phyloP scores from a whole-genome alignment of 768 basidiomycete genomes.

The Porphyrellus cyaneotinctus region DNA sequence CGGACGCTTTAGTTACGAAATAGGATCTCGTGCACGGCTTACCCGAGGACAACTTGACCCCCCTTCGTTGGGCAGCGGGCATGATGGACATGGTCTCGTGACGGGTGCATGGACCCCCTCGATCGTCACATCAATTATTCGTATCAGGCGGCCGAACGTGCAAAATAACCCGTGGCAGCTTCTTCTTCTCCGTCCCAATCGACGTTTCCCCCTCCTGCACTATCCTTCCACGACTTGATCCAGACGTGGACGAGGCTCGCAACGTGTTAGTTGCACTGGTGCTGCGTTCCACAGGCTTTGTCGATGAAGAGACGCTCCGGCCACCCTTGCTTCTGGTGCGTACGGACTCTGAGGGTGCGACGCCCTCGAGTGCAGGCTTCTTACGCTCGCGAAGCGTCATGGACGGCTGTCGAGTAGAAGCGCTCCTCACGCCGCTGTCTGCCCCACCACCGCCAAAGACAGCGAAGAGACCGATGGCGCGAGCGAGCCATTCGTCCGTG shows the following conservation, averaged over 20 bases:
- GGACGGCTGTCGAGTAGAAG: conserved; percentile 33
- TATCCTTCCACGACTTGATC: background rate
- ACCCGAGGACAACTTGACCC: too few relatives aligned
- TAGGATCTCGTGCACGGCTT: too few relatives aligned
- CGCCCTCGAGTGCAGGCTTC: conserved; percentile 13
- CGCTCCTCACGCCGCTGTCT: conserved; percentile 1
- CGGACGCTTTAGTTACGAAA: too few relatives aligned
- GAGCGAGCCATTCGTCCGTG: conserved; percentile 55
- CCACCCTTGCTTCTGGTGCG: background rate
- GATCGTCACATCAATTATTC: background rate
- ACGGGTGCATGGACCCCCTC: too few relatives aligned
- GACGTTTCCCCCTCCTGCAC: background rate
- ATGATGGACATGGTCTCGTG: too few relatives aligned
- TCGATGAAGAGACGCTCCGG: conserved; percentile 5
- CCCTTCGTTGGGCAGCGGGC: too few relatives aligned
- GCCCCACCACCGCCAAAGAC: background rate
- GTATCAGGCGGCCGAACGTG: conserved; percentile 45
- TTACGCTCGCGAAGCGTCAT: conserved; percentile 51
- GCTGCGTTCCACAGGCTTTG: conserved; percentile 1
- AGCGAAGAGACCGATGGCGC: conserved; percentile 36
- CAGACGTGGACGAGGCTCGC: background rate
- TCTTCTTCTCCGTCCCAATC: conserved; percentile 38
- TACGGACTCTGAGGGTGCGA: background rate
- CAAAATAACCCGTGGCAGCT: conserved; percentile 51
- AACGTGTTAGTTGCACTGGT: background rate